A percentile compares a stretch with the other conserved stretches of the same genome.
phyloP scores from a whole-genome alignment of 2,329 filamentous ascomycete species.

The Elsinoe australis region DNA sequence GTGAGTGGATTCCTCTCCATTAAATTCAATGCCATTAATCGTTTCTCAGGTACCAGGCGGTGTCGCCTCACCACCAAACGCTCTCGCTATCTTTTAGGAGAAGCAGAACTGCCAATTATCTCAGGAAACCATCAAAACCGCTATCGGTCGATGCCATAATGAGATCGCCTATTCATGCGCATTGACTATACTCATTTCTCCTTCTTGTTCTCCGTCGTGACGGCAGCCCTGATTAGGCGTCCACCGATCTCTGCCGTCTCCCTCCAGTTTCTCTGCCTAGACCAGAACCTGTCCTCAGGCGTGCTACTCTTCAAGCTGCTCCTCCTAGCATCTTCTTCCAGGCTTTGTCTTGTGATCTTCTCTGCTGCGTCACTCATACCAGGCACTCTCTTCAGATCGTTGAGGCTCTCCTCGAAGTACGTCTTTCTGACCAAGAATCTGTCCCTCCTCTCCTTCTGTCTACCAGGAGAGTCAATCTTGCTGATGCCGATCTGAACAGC shows the following conservation, averaged over 20 bases:
- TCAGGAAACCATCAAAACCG: neutral
- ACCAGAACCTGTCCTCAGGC: conserved; percentile 47
- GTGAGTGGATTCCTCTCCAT: conserved; percentile 27
- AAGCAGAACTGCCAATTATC: neutral
- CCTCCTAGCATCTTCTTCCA: conserved; percentile 52
- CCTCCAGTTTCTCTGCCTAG: conserved; percentile 41
- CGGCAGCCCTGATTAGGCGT: conserved; percentile 41
- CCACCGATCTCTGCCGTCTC: conserved; percentile 47
- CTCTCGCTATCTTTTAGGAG: conserved; percentile 32
- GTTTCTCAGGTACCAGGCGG: conserved; percentile 27
- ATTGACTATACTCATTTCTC: conserved; percentile 18
- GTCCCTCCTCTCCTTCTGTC: conserved; percentile 77
- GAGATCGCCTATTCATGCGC: neutral
- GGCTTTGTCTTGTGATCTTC: conserved; percentile 55
- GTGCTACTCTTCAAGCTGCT: conserved; percentile 36
- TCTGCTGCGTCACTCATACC: conserved; percentile 46
- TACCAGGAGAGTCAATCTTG: conserved; percentile 76
- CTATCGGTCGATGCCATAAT: neutral
- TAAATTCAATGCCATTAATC: neutral
- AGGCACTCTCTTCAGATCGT: conserved; percentile 43
- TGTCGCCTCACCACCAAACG: conserved; percentile 35
- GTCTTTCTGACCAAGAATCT: conserved; percentile 72
- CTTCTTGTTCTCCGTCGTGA: conserved; percentile 20
- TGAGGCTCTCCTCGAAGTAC: conserved; percentile 66
- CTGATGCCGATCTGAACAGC: conserved; percentile 64